These are phyloP conservation scores for Elongisporangium prolatum DNA, from an alignment of 352 stramenopile species.

Conservation along the genomic window DNA sequence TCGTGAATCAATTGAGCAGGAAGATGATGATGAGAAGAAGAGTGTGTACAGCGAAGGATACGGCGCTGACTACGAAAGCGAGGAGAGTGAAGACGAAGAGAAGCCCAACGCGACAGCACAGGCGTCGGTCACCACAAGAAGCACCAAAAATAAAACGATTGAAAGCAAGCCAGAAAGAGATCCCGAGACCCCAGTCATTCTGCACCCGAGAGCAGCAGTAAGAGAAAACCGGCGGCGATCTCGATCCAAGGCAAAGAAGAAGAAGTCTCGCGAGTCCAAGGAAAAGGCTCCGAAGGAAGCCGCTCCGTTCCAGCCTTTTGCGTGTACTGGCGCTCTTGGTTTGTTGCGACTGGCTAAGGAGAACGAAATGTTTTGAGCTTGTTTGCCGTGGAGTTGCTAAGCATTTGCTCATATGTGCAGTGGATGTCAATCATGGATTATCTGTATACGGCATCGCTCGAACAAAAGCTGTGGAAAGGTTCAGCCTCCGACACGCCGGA, in stretches of 20 bases:
- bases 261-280: not conserved
- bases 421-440: not conserved
- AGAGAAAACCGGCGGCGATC: not conserved
- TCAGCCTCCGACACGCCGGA: no score
- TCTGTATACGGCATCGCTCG: not conserved
- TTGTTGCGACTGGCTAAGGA: constrained; percentile 66
- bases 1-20: not conserved
- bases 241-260: constrained; percentile 1
- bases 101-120: not conserved
- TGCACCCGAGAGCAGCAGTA: constrained; percentile 2
- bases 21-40: constrained; percentile 9
- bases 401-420: not conserved
- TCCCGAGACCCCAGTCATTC: constrained; percentile 8
- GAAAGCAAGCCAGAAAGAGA: constrained; percentile 1
- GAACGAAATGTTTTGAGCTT: constrained; percentile 62
- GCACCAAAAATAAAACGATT: not conserved
- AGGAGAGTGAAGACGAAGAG: constrained; percentile 49
- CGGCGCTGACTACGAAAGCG: constrained; percentile 61
- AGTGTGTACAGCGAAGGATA: constrained; percentile 42
- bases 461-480: not conserved
- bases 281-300: constrained; percentile 5
- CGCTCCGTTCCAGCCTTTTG: constrained; percentile 50
- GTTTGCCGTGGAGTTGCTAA: not conserved
- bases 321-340: constrained; percentile 53
- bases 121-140: not conserved